Conservation (phyloP, 768 basidiomycete genomes). For the Leccinum boreale region DNA sequence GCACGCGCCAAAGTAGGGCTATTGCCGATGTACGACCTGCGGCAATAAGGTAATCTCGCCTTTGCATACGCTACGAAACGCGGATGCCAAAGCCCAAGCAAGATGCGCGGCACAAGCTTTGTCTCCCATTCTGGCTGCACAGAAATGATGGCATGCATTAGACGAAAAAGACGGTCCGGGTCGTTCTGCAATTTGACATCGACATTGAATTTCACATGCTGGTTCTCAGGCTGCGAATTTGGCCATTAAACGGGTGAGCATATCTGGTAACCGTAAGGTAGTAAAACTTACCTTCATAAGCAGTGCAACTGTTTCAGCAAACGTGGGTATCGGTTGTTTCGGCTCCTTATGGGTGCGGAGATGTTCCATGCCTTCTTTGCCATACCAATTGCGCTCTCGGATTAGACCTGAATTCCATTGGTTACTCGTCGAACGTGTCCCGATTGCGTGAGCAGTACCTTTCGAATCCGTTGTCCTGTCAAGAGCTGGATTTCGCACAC, state of each 20-base stretch:
- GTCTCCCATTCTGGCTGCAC: constrained; percentile 70
- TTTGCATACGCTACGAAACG: constrained; percentile 79
- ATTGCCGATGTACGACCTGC: constrained; percentile 80
- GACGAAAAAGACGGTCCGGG: constrained; percentile 75
- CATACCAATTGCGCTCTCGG: constrained; percentile 68
- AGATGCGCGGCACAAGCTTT: constrained; percentile 71
- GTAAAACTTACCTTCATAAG: constrained; percentile 64
- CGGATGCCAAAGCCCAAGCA: constrained; percentile 90
- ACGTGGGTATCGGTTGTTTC: constrained; percentile 85
- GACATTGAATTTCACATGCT: constrained; percentile 75
- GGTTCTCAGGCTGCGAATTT: constrained; percentile 60
- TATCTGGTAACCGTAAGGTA: constrained; percentile 7
- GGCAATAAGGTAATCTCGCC: constrained; percentile 74
- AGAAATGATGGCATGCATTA: constrained; percentile 71
- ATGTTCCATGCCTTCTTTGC: constrained; percentile 68
- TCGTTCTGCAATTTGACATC: constrained; percentile 95
- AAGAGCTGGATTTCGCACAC: constrained; percentile 44
- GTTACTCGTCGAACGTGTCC: constrained; percentile 28
- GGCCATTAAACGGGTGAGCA: constrained; percentile 1
- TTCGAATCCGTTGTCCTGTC: constrained; percentile 78
- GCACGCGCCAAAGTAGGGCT: constrained; percentile 68
- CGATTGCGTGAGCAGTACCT: constrained; percentile 37
- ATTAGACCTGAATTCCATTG: constrained; percentile 51
- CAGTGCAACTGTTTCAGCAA: constrained; percentile 74
- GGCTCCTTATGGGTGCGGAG: constrained; percentile 79